phyloP scores from a whole-genome alignment of 495 filamentous ascomycete species.

The Aspergillus diversus region DNA sequence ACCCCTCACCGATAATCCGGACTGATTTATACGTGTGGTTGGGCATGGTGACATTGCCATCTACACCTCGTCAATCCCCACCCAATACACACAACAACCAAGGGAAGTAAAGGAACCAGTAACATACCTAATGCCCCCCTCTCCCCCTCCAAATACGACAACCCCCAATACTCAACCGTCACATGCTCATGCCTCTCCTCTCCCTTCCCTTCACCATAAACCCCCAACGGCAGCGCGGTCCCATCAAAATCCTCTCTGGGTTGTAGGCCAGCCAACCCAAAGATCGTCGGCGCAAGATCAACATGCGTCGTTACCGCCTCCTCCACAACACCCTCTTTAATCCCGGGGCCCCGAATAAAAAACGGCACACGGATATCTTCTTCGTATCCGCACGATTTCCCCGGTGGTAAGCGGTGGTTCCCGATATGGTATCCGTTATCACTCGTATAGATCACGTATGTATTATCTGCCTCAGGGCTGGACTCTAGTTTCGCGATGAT shows the following conservation, averaged over 20 bases:
- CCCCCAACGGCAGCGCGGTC: constrained; percentile 52
- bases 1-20: constrained; percentile 49
- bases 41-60: not conserved
- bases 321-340: constrained; percentile 46
- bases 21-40: constrained; percentile 63
- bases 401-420: constrained; percentile 71
- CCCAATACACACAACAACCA: no score
- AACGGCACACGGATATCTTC: constrained; percentile 76
- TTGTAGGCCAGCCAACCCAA: constrained; percentile 53
- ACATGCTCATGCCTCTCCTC: constrained; percentile 51
- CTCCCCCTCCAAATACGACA: constrained; percentile 39
- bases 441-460: constrained; percentile 71
- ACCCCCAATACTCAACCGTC: constrained; percentile 61
- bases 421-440: constrained; percentile 80
- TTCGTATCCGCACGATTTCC: constrained; percentile 72
- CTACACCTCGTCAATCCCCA: no score
- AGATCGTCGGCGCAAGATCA: constrained; percentile 69
- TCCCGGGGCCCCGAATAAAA: constrained; percentile 60
- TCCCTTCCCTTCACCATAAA: not conserved
- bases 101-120: no score
- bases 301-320: constrained; percentile 69
- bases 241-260: constrained; percentile 62
- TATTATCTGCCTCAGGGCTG: constrained; percentile 62
- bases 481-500: constrained; percentile 56
- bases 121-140: constrained; percentile 14